A percentile compares a stretch with the other conserved stretches of the same genome.
These are phyloP conservation scores for Neocucurbitaria cava DNA, from an alignment of 2,329 filamentous ascomycete genomes.

Conservation along the genomic window DNA sequence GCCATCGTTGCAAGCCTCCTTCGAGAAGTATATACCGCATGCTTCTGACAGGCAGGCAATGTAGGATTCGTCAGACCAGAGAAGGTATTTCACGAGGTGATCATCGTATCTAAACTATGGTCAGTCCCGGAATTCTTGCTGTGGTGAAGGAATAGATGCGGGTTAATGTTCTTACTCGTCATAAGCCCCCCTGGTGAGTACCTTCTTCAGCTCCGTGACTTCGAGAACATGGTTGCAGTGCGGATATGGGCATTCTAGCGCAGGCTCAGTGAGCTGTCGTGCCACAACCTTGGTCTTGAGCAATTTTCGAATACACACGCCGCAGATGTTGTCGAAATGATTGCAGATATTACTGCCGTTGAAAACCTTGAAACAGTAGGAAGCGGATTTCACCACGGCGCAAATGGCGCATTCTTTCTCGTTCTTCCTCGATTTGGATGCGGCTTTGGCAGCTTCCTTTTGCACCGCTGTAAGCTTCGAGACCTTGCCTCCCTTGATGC, in stretches of 20 bases:
- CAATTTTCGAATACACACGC: slow-evolving; percentile 25
- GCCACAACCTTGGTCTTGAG: slow-evolving; percentile 22
- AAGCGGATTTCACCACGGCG: slow-evolving; percentile 8
- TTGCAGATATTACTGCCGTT: slow-evolving; percentile 12
- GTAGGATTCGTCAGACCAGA: slow-evolving; percentile 17
- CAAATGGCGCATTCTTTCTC: slow-evolving; percentile 30
- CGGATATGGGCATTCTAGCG: slow-evolving; percentile 15
- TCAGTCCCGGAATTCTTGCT: background rate
- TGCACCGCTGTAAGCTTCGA: slow-evolving; percentile 5
- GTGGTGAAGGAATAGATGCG: background rate
- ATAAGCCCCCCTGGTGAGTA: slow-evolving; percentile 14
- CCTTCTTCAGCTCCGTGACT: slow-evolving; percentile 11
- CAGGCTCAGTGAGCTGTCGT: slow-evolving; percentile 18
- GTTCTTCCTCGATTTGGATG: slow-evolving; percentile 9
- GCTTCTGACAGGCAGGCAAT: slow-evolving; percentile 25
- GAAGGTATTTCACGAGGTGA: slow-evolving; percentile 20
- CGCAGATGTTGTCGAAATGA: slow-evolving; percentile 30
- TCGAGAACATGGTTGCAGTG: slow-evolving; percentile 18
- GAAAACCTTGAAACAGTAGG: slow-evolving; percentile 13
- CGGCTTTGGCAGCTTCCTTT: slow-evolving; percentile 3
- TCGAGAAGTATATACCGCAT: slow-evolving; percentile 33
- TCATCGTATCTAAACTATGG: slow-evolving; percentile 25
- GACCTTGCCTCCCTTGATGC: slow-evolving; percentile 6
- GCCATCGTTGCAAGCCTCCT: slow-evolving; percentile 19
- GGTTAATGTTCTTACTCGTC: slow-evolving; percentile 16